Percentiles rank a stretch among this genome's conserved stretches.
Conservation (phyloP, 73 alveolate genomes). For the Tetrahymena borealis region DNA sequence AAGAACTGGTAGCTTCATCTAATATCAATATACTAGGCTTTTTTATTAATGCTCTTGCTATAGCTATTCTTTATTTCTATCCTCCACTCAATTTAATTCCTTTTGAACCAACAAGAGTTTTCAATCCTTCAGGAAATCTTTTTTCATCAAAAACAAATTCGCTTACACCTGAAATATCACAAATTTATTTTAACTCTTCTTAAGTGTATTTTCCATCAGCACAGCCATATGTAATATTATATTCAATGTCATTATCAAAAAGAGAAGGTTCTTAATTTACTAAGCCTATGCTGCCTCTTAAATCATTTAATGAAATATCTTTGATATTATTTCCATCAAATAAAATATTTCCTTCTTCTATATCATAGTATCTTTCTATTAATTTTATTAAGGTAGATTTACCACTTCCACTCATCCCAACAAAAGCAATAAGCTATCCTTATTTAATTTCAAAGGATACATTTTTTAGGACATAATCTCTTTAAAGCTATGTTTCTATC, state of each 20-base stretch:
- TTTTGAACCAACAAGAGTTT: slow-evolving; percentile 40
- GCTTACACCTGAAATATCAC: slow-evolving; percentile 43
- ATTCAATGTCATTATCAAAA: slow-evolving; percentile 63
- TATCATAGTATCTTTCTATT: slow-evolving; percentile 66
- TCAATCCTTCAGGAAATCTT: slow-evolving; percentile 23
- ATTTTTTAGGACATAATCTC: slow-evolving; percentile 40
- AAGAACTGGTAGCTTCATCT: slow-evolving; percentile 59
- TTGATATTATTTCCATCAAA: slow-evolving; percentile 62
- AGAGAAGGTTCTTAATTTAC: slow-evolving; percentile 90
- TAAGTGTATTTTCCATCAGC: slow-evolving; percentile 41
- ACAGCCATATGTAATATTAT: slow-evolving; percentile 66
- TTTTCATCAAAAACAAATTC: slow-evolving; percentile 68
- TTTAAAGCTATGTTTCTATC: not conserved
- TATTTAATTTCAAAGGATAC: slow-evolving; percentile 49
- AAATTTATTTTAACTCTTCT: slow-evolving; percentile 45
- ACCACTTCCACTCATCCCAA: slow-evolving; percentile 89
- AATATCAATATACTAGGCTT: slow-evolving; percentile 35
- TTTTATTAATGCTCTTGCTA: slow-evolving; percentile 50
- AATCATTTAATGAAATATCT: slow-evolving; percentile 43
- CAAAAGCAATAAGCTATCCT: slow-evolving; percentile 66
- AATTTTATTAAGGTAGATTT: slow-evolving; percentile 64
- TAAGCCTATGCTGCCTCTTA: slow-evolving; percentile 77
- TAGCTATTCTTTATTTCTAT: slow-evolving; percentile 48
- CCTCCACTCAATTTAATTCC: slow-evolving; percentile 53
- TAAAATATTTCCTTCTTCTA: slow-evolving; percentile 52